A percentile compares a stretch with the other conserved stretches of the same genome.
These are phyloP conservation scores for Phytophthora idaei DNA, from an alignment of 352 stramenopile genomes.

Conservation along the genomic window DNA sequence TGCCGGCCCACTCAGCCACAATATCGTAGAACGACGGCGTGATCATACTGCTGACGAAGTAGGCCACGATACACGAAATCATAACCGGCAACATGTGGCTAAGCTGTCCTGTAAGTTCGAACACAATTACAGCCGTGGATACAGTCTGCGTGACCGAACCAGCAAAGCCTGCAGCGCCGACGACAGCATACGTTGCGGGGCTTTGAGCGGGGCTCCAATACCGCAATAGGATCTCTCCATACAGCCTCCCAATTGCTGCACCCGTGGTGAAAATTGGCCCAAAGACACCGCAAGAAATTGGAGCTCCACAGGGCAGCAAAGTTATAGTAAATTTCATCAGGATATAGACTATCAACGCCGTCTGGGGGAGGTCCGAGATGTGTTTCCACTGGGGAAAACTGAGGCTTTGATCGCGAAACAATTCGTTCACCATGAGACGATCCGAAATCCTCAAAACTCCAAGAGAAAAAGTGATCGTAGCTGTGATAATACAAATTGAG, in stretches of 20 bases:
- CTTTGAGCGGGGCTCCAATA: constrained; percentile 78
- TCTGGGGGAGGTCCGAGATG: constrained; percentile 59
- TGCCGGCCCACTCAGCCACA: constrained; percentile 68
- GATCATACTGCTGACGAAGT: constrained; percentile 83
- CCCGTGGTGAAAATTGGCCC: constrained; percentile 84
- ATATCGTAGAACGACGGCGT: constrained; percentile 89
- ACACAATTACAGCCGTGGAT: constrained; percentile 88
- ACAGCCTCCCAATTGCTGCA: constrained; percentile 73
- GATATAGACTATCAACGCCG: constrained; percentile 75
- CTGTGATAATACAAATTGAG: constrained; percentile 64
- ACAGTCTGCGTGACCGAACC: constrained; percentile 91
- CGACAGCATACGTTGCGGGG: constrained; percentile 89
- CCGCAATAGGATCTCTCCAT: constrained; percentile 72
- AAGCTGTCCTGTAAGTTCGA: constrained; percentile 83
- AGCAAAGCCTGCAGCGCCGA: constrained; percentile 92
- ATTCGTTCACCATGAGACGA: constrained; percentile 77
- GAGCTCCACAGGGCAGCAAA: constrained; percentile 72
- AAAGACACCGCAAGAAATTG: constrained; percentile 83
- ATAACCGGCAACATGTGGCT: constrained; percentile 88
- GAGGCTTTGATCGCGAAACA: constrained; percentile 72
- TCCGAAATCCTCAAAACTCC: constrained; percentile 77
- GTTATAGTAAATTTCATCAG: constrained; percentile 79
- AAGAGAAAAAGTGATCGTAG: constrained; percentile 71
- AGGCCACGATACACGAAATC: constrained; percentile 83
- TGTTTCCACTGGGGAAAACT: constrained; percentile 70